phyloP scores from a whole-genome alignment of 305 asterid species.

The Caryopteris hybrid region DNA sequence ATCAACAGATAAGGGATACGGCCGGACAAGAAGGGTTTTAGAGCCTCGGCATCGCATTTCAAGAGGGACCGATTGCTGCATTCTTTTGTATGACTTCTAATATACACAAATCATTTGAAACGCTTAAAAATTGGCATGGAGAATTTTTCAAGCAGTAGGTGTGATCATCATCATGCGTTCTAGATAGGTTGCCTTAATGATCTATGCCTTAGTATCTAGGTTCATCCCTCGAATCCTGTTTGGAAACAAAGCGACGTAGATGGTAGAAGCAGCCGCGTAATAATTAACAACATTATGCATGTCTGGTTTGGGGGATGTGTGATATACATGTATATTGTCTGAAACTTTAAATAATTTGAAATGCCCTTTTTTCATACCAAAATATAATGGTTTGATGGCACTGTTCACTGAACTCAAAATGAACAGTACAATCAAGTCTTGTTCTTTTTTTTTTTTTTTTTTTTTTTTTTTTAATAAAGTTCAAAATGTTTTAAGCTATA shows the following conservation, averaged over 20 bases:
- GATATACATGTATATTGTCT: background rate
- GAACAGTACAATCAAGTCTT: no score
- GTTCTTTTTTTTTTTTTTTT: no score
- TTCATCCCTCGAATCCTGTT: conserved; percentile 54
- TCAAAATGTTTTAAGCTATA: no score
- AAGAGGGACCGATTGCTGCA: conserved; percentile 84
- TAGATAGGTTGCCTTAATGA: no score
- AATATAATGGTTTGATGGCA: no score
- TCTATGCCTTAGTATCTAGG: conserved; percentile 24
- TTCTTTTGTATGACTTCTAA: conserved; percentile 72
- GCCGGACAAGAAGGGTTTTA: conserved; percentile 80
- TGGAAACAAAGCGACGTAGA: conserved; percentile 78
- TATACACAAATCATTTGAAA: conserved; percentile 58
- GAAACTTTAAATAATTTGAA: no score
- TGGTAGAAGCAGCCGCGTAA: conserved; percentile 62
- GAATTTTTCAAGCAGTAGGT: conserved; percentile 78
- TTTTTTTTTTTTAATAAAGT: no score
- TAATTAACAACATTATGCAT: conserved; percentile 25
- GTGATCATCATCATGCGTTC: no score
- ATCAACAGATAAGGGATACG: conserved; percentile 64
- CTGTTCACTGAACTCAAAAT: no score
- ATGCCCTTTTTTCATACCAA: no score
- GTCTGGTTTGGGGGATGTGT: no score
- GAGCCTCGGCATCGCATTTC: conserved; percentile 65
- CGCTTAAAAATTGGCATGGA: conserved; percentile 61